A percentile compares a stretch with the other conserved stretches of the same genome.
Evolutionary conservation across 2,329 filamentous ascomycete genomes (phyloP).

Genomic region (Penicillium sp.): DNA sequence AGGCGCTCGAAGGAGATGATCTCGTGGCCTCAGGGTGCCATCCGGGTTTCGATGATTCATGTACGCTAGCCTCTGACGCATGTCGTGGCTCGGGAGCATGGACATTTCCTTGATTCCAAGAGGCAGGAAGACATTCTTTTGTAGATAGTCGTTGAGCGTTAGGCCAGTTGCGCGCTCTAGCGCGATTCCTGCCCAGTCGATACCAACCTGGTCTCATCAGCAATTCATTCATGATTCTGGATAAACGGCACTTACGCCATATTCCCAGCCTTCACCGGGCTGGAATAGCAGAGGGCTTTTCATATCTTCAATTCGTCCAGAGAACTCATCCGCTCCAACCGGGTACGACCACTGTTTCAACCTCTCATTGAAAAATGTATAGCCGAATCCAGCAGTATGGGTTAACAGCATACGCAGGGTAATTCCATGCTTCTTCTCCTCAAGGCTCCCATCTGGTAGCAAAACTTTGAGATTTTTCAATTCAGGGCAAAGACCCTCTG

Average conservation of each 20-base stretch:
- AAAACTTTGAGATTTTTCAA: slow-evolving; percentile 46
- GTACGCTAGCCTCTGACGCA: slow-evolving; percentile 56
- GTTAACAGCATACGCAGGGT: slow-evolving; percentile 60
- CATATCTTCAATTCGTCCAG: slow-evolving; percentile 54
- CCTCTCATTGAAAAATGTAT: slow-evolving; percentile 55
- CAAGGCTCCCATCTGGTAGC: slow-evolving; percentile 34
- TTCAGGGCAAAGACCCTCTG: slow-evolving; percentile 46
- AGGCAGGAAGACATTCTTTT: slow-evolving; percentile 51
- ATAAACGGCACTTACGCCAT: slow-evolving; percentile 48
- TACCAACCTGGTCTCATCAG: slow-evolving; percentile 41
- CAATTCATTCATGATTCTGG: not conserved
- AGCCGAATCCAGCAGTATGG: slow-evolving; percentile 59
- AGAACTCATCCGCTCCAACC: slow-evolving; percentile 58
- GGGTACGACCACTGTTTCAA: slow-evolving; percentile 52
- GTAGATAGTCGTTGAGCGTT: slow-evolving; percentile 52
- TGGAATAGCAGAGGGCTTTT: slow-evolving; percentile 60
- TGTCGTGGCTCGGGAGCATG: slow-evolving; percentile 57
- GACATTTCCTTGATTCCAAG: slow-evolving; percentile 52
- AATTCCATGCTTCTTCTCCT: slow-evolving; percentile 51
- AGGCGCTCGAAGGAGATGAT: slow-evolving; percentile 54
- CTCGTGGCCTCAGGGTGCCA: slow-evolving; percentile 43
- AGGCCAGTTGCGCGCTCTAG: slow-evolving; percentile 49
- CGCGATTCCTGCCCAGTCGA: slow-evolving; percentile 57
- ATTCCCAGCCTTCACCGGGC: slow-evolving; percentile 62
- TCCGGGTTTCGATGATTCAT: slow-evolving; percentile 56